Base-by-base conservation (phyloP, 495 filamentous ascomycete species). In the Hypoxylon lienhwacheense region DNA sequence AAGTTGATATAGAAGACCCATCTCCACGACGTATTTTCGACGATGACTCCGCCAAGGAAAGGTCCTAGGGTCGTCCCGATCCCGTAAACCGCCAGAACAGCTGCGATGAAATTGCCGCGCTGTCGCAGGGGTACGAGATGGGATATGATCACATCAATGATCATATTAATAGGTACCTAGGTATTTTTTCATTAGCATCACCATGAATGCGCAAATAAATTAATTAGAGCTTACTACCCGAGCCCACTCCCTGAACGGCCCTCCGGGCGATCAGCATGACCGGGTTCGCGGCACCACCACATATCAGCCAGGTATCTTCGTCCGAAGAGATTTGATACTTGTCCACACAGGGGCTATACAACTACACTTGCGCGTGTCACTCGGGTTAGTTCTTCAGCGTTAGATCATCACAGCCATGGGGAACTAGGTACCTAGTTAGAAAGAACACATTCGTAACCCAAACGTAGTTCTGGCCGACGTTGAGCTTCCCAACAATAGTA, bases 191-290 rank as follows among this genome's bases (percentile, higher is more conserved):
- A 24, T 34, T 1, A 41, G 41, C 7, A 2, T 45, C 12, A 2
- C 17, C 6, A 8, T 3, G 14, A 24, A 4, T 6, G 19, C n/a
- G 5, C 11, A 36, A 28, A 7, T 15, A 12, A 40, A 40, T 5
- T 19, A n/a, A 1, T 2, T 22, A 0, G 7, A 40, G 22, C 37
- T 26, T 61, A 89, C 90, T 91, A 36, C 91, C 90, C 17, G 86
- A 88, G 4, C 90, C 90, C 16, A 86, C 70, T 39, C 90, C 90
- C 65, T 96, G 90, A 29, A 95, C 73, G 0, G 85, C 82, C 63
- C 90, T 73, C 7, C 88, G 90, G 0, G 80, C 75, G 35, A 96
- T 79, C 37, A 95, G 75, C 78, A 90, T 86, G 0, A 55, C 64
- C 4, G 69, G 66, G 28, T 43, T 69, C 2, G 45, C 55, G 5